phyloP scores from a whole-genome alignment of 2,329 filamentous ascomycete genomes.

The Arachnopeziza araneosa region DNA sequence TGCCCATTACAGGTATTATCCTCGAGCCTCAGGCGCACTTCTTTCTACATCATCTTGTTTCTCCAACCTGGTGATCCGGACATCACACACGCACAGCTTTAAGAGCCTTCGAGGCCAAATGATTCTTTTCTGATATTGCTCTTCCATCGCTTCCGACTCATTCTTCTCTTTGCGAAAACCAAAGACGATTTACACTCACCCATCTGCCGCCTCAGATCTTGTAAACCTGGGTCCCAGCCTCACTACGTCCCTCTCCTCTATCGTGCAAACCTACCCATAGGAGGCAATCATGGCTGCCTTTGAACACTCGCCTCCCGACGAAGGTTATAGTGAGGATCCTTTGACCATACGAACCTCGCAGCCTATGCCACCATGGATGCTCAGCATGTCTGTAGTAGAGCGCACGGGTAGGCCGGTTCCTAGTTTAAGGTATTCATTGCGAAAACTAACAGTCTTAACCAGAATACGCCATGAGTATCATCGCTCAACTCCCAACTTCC shows the following conservation, averaged over 20 bases:
- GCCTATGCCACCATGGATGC: conserved; percentile 21
- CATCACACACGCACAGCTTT: background rate
- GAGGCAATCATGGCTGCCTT: conserved; percentile 17
- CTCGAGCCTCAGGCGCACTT: background rate
- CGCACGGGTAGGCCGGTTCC: conserved; percentile 23
- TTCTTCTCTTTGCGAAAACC: no score
- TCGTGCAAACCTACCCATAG: no score
- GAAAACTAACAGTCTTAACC: conserved; percentile 17
- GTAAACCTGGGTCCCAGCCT: no score
- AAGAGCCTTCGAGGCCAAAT: no score
- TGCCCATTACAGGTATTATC: background rate
- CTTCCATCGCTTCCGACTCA: no score
- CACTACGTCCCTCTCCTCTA: no score
- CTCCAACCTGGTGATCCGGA: background rate
- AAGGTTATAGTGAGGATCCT: conserved; percentile 33
- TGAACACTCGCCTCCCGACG: conserved; percentile 28
- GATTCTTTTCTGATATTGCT: no score
- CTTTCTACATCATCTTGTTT: background rate
- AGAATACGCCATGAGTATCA: conserved; percentile 77
- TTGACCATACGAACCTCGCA: conserved; percentile 20
- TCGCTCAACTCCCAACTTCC: conserved; percentile 74
- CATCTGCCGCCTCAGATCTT: no score
- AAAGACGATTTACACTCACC: no score
- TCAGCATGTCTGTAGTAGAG: conserved; percentile 21
- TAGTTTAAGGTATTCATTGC: background rate